These are phyloP conservation scores for Phaeosphaeriaceae sp. DNA, from an alignment of 2,329 filamentous ascomycete genomes.

Conservation along the genomic window DNA sequence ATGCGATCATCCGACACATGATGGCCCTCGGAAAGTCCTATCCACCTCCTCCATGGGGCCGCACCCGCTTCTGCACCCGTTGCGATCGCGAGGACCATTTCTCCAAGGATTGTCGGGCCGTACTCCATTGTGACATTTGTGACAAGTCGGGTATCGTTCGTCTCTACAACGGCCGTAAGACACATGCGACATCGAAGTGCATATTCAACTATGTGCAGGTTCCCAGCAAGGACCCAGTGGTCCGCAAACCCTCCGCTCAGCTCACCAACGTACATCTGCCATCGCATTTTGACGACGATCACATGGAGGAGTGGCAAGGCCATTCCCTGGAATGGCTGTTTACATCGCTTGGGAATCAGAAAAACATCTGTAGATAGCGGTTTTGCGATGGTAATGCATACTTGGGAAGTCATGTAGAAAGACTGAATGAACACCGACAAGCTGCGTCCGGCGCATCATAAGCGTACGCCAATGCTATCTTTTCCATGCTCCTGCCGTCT, in stretches of 20 bases:
- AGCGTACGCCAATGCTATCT: not conserved
- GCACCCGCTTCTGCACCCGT: constrained; percentile 8
- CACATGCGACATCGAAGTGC: constrained; percentile 12
- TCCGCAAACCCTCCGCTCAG: not conserved
- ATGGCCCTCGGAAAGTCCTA: constrained; percentile 5
- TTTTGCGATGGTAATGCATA: not conserved
- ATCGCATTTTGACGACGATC: not conserved
- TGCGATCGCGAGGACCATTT: constrained; percentile 17
- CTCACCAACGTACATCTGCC: not conserved
- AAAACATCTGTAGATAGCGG: not conserved
- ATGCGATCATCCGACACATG: constrained; percentile 6
- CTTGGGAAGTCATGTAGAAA: not conserved
- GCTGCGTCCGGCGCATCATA: not conserved
- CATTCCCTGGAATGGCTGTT: no score
- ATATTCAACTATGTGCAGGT: constrained; percentile 6
- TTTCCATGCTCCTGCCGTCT: no score
- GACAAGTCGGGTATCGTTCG: not conserved
- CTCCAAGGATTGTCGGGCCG: constrained; percentile 8
- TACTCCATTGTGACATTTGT: constrained; percentile 11
- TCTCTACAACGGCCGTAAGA: not conserved
- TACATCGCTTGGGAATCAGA: no score
- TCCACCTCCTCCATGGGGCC: constrained; percentile 14
- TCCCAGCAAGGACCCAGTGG: not conserved
- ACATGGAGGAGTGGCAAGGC: no score
- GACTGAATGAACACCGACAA: not conserved